phyloP scores from a whole-genome alignment of 1,139 yeast genomes.

The Saccharomyces pastorianus region DNA sequence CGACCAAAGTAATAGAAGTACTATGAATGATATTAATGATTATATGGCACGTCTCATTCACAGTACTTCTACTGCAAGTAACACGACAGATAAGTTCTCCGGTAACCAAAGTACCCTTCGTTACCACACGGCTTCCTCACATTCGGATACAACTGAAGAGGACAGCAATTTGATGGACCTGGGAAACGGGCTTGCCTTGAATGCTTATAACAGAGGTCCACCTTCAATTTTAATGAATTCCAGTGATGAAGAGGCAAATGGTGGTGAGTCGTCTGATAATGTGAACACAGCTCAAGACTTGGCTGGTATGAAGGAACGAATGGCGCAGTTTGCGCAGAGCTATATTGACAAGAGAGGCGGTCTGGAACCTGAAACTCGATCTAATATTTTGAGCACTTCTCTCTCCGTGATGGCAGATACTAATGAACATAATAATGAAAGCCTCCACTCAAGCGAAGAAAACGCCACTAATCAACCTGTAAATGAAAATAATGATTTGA shows the following conservation, averaged over 20 bases:
- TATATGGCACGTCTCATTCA: conserved; percentile 26
- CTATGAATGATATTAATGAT: conserved; percentile 19
- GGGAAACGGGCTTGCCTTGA: conserved; percentile 30
- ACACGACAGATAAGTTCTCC: not conserved
- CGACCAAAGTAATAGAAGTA: conserved; percentile 8
- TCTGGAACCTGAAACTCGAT: not conserved
- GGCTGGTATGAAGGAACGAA: conserved; percentile 22
- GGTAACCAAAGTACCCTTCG: not conserved
- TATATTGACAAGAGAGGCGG: conserved; percentile 8
- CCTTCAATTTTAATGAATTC: conserved; percentile 27
- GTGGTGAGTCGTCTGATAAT: conserved; percentile 10
- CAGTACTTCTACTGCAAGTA: conserved; percentile 9
- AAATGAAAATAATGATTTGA: not conserved
- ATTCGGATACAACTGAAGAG: not conserved
- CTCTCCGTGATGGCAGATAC: not conserved
- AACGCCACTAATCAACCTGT: not conserved
- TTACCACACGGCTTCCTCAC: not conserved
- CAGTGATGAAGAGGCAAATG: conserved; percentile 15
- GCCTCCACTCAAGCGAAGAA: not conserved
- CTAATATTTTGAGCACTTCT: not conserved
- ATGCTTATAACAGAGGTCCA: conserved; percentile 27
- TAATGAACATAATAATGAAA: not conserved
- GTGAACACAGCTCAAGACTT: conserved; percentile 11
- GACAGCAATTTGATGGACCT: conserved; percentile 23
- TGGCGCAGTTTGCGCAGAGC: conserved; percentile 24